Percentiles rank a stretch among this genome's conserved stretches.
These are phyloP conservation scores for Metschnikowia henanensis DNA, from an alignment of 805 yeast genomes.

Conservation along the genomic window DNA sequence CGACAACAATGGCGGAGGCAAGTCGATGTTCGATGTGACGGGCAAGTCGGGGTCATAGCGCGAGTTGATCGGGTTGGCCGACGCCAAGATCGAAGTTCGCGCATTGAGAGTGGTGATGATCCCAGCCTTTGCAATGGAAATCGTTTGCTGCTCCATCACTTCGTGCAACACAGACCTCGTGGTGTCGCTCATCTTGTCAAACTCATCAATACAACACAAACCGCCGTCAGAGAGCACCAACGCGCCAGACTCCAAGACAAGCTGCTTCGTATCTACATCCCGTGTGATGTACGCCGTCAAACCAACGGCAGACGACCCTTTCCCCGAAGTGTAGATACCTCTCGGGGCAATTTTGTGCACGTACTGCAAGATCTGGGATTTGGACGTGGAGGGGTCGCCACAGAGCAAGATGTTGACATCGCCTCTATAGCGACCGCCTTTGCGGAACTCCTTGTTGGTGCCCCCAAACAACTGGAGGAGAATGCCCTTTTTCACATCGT, in stretches of 20 bases:
- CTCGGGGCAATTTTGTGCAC: constrained; percentile 98
- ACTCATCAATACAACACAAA: constrained; percentile 97
- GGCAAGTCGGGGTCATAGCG: constrained; percentile 94
- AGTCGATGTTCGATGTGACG: constrained; percentile 91
- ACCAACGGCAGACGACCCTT: constrained; percentile 99
- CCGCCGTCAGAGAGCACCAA: constrained; percentile 96
- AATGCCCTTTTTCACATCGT: constrained; percentile 95
- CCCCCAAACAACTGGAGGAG: constrained; percentile 94
- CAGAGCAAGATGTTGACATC: constrained; percentile 89
- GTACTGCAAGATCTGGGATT: constrained; percentile 90
- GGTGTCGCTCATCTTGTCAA: constrained; percentile 94
- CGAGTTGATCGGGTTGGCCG: constrained; percentile 97
- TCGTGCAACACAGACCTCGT: constrained; percentile 96
- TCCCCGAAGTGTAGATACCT: constrained; percentile 97
- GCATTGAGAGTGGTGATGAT: constrained; percentile 97
- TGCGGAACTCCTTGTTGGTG: constrained; percentile 79
- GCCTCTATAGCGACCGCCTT: constrained; percentile 95
- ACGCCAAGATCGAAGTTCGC: constrained; percentile 91
- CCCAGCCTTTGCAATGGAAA: constrained; percentile 97
- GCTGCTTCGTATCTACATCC: constrained; percentile 89
- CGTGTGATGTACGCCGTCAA: constrained; percentile 95
- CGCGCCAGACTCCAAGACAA: constrained; percentile 96
- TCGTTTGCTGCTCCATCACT: constrained; percentile 99
- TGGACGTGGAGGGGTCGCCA: constrained; percentile 98
- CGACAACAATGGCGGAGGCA: constrained; percentile 94